phyloP scores from a whole-genome alignment of 371 early-diverging fungal species.

The Circinella umbellata region DNA sequence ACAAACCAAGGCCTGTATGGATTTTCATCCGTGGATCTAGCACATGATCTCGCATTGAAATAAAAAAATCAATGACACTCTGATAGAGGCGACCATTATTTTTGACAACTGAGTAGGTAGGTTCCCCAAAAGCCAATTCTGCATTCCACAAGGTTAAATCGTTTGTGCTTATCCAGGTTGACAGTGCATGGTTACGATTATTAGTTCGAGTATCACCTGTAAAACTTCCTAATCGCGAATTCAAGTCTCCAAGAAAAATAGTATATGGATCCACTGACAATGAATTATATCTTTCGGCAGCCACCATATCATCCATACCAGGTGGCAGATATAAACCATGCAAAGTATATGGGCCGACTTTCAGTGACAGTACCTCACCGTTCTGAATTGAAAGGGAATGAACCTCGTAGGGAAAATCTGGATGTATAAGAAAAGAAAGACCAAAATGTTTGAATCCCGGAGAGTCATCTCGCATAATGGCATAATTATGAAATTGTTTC shows the following conservation, averaged over 20 bases:
- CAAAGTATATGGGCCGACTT: slow-evolving; percentile 12
- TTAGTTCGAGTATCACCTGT: background rate
- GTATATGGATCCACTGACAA: slow-evolving; percentile 1
- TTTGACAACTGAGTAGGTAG: slow-evolving; percentile 1
- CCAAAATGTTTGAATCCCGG: background rate
- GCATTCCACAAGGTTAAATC: slow-evolving; percentile 20
- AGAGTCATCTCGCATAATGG: background rate
- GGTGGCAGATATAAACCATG: slow-evolving; percentile 10
- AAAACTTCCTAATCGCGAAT: slow-evolving; percentile 3
- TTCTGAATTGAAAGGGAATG: slow-evolving; percentile 1
- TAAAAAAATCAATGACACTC: slow-evolving; percentile 20
- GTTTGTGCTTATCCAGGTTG: slow-evolving; percentile 1
- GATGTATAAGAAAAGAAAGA: slow-evolving; percentile 8
- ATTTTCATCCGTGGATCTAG: background rate
- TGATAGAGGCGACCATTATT: background rate
- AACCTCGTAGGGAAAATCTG: slow-evolving; percentile 12
- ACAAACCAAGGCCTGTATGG: background rate
- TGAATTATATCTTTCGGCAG: too few species aligned
- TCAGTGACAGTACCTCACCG: slow-evolving; percentile 3
- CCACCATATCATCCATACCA: background rate
- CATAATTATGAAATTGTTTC: slow-evolving; percentile 15
- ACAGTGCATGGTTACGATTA: background rate
- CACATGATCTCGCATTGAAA: slow-evolving; percentile 1
- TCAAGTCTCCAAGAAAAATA: slow-evolving; percentile 11
- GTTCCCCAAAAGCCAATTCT: slow-evolving; percentile 6